Base-by-base conservation (phyloP, 2,329 filamentous ascomycete species). In the Capronia coronata region DNA sequence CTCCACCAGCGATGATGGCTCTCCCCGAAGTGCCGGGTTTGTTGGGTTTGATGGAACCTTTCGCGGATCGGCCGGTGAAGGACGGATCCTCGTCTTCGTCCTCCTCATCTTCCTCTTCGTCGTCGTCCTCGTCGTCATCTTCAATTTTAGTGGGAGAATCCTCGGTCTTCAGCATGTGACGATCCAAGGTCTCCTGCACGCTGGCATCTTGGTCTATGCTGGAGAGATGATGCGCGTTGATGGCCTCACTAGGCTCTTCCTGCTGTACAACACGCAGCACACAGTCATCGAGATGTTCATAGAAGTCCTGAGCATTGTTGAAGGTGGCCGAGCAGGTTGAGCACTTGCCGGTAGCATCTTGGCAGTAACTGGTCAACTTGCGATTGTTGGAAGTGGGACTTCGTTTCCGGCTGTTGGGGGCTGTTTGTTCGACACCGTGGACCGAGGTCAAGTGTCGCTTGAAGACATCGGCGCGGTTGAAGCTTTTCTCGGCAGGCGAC, bases 401-500 rank as follows among this genome's bases (percentile, higher is more conserved):
- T 71, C 81, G 90, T 77, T 89, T 91, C 59, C 89, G 83, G 68
- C 87, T 88, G 71, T 95, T 95, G 23, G 89, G 89, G 1, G 89
- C 86, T 0, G 86, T 91, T 71, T 95, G 90, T 70, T 96, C 90
- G 29, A 96, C 90, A 19, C 85, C 86, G 65, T 96, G 90, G 2
- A 95, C 87, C 0, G 87, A 85, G 4, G 87, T 94, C 62, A 96
- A 70, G 67, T 96, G 90, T 54, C 90, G 79, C 77, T 95, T 96
- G 78, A 96, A 96, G 54, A 95, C 89, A 59, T 96, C 90, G 51
- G 90, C 89, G 49, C 90, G 82, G 73, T 96, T 95, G 67, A 96
- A 96, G 57, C 86, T 91, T 78, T 95, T 96, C 70, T 95, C 90
- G 1, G 86, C 85, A 6, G 88, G 80, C 3, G 88, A 91, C 2